Base-by-base conservation (phyloP, 2,329 filamentous ascomycete species). In the Pestalotiopsis sp. region DNA sequence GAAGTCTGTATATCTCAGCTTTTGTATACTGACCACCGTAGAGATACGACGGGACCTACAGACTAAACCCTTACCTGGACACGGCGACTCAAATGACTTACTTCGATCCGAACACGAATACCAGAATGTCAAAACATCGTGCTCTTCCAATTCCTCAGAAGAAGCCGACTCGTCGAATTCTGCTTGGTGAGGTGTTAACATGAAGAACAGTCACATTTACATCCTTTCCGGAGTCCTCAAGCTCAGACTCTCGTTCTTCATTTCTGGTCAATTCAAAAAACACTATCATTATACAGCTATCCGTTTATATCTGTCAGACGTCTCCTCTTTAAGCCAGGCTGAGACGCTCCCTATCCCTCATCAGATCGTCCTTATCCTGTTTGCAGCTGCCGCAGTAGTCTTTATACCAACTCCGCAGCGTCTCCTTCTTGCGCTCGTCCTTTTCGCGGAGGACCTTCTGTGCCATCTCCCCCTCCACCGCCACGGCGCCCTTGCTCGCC, bases 371-470 rank as follows among this genome's bases (percentile, higher is more conserved):
- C 69, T 79, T 80, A 73, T 90, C 87, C 12, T 76, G 77, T 71
- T 78, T 80, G 72, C 87, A 90, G 75, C 87, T 89, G 38, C 86
- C 84, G 68, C 87, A 90, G 72, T 90, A 87, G 69, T 81, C 82
- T 3, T 83, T 79, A 69, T 86, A 81, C 87, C 87, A 90, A 63
- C 78, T 74, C 71, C 79, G 78, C 69, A 89, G 77, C 41, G 69
- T 74, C 58, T 77, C 74, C 25, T 70, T 71, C 62, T 72, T 73
- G 52, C 71, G 41, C 25, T 70, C 64, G 72, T 75, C 49, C 74
- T 74, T 58, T 74, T 71, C 73, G 77, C 73, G 23, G 2, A 75
- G 63, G 4, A 78, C 69, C 71, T 80, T 81, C 70, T 81, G 79
- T 63, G 70, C 71, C 57, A 70, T 70, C 52, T 77, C 74, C 64